phyloP scores from a whole-genome alignment of 148 eudicot genomes.

The Fagopyrum esculentum region DNA sequence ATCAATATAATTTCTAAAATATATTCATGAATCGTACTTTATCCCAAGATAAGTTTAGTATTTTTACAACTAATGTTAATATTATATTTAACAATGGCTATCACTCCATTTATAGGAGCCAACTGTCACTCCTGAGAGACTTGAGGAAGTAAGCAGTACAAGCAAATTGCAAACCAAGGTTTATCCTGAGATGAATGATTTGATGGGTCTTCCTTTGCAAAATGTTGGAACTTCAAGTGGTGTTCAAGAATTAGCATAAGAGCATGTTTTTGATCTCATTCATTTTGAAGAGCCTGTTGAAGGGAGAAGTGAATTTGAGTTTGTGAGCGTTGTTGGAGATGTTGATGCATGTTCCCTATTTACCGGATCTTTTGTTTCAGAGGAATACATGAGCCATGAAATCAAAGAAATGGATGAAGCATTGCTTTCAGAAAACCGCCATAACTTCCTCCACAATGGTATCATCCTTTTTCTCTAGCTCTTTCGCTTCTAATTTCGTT shows the following conservation, averaged over 20 bases:
- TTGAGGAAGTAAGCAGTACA: conserved; percentile 20
- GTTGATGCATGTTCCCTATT: conserved; percentile 8
- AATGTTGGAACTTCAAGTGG: conserved; percentile 6
- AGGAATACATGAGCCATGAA: conserved; percentile 31
- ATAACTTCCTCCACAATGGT: no score
- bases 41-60: neutral
- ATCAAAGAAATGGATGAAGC: conserved; percentile 58
- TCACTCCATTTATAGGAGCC: conserved; percentile 27
- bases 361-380: conserved; percentile 21
- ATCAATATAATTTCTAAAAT: no score
- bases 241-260: conserved; percentile 5
- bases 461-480: no score
- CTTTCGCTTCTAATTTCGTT: no score
- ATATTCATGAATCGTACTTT: neutral
- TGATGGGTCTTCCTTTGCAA: conserved; percentile 8
- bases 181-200: conserved; percentile 22
- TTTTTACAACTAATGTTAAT: neutral
- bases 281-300: conserved; percentile 12
- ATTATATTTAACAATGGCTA: neutral
- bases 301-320: conserved; percentile 7
- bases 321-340: conserved; percentile 6
- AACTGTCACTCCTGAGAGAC: conserved; percentile 19
- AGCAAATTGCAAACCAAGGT: conserved; percentile 17
- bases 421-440: conserved; percentile 37
- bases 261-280: conserved; percentile 14